These are phyloP conservation scores for Berberis thunbergii DNA, from an alignment of 164 flowering plant genomes.

Conservation along the genomic window DNA sequence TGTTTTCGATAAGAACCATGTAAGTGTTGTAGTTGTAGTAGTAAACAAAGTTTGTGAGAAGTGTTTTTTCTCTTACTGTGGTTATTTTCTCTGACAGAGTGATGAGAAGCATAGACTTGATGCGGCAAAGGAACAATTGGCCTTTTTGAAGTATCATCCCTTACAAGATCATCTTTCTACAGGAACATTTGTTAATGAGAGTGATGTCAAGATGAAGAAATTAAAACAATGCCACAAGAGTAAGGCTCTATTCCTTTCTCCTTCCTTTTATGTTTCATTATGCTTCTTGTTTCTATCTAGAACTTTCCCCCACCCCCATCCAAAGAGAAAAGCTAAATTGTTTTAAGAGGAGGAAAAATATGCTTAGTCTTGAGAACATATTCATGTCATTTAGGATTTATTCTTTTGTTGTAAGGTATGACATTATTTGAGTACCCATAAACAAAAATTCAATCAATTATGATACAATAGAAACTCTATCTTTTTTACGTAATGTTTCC, in stretches of 20 bases:
- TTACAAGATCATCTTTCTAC: constrained; percentile 23
- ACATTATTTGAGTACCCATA: too few species aligned
- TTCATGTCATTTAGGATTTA: too few species aligned
- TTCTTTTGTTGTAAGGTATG: too few species aligned
- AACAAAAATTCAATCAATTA: too few species aligned
- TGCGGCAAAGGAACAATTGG: constrained; percentile 39
- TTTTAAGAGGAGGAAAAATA: too few species aligned
- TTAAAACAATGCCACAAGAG: constrained; percentile 22
- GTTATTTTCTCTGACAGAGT: constrained; percentile 26
- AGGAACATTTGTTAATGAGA: constrained; percentile 9
- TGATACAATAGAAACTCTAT: too few species aligned
- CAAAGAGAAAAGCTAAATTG: too few species aligned
- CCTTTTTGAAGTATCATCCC: constrained; percentile 64
- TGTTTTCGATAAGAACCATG: constrained; percentile 38
- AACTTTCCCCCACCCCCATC: too few species aligned
- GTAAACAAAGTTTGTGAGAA: background rate
- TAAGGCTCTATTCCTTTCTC: constrained; percentile 9
- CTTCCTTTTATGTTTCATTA: background rate
- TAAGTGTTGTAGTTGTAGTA: constrained; percentile 22
- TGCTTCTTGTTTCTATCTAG: too few species aligned
- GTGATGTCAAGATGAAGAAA: constrained; percentile 30
- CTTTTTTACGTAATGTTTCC: too few species aligned
- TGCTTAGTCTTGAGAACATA: too few species aligned
- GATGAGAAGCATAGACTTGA: constrained; percentile 46
- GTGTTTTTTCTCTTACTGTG: background rate